A percentile compares a stretch with the other conserved stretches of the same genome.
These are phyloP conservation scores for Selaginella moellendorffii DNA, from an alignment of 75 land plant species.

Conservation along the genomic window DNA sequence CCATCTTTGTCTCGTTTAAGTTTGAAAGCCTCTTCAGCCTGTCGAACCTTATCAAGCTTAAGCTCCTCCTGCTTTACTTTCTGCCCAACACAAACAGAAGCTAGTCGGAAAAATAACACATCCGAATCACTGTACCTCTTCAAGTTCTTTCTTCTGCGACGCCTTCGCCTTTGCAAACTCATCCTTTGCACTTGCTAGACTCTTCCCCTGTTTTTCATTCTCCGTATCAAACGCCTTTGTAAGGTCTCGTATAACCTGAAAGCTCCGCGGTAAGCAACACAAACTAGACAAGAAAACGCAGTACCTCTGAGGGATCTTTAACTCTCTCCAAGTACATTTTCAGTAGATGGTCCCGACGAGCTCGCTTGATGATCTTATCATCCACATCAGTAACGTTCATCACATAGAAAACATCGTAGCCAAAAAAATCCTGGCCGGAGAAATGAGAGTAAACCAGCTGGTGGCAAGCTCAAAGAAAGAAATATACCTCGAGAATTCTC, in stretches of 20 bases:
- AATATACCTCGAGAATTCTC: conserved; percentile 30
- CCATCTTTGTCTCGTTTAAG: not conserved
- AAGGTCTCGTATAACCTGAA: conserved; percentile 18
- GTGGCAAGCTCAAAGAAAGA: not conserved
- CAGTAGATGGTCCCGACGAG: conserved; percentile 28
- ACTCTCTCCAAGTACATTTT: conserved; percentile 14
- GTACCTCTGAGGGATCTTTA: conserved; percentile 15
- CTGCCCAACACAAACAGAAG: conserved; percentile 8
- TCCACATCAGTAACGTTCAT: conserved; percentile 46
- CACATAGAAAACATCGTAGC: conserved; percentile 26
- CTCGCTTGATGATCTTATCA: conserved; percentile 35
- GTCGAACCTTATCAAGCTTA: conserved; percentile 19
- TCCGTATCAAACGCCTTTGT: conserved; percentile 21
- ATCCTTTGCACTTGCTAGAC: not conserved
- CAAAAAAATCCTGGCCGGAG: conserved; percentile 34
- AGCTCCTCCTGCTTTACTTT: conserved; percentile 28
- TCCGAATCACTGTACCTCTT: too few relatives aligned
- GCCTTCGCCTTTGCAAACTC: conserved; percentile 23
- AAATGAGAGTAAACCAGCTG: not conserved
- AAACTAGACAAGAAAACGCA: not conserved
- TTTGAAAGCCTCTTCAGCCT: conserved; percentile 12
- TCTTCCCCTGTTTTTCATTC: conserved; percentile 20
- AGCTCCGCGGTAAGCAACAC: not conserved
- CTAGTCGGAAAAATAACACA: too few relatives aligned
- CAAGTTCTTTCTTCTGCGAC: conserved; percentile 27